phyloP scores from a whole-genome alignment of 1,139 yeast genomes.

The Candida buenavistaensis region DNA sequence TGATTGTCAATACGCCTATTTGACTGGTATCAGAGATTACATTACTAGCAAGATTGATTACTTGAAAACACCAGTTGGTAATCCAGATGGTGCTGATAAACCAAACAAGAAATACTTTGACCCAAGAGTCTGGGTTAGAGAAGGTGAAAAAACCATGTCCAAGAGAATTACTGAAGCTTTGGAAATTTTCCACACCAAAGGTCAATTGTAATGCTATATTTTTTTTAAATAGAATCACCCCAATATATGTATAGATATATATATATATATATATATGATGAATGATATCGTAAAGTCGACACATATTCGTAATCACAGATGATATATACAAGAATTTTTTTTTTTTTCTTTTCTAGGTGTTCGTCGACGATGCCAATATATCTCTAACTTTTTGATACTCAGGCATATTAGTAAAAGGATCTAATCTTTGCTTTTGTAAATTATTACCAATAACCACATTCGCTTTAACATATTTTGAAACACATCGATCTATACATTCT shows the following conservation, averaged over 20 bases:
- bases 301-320: too few relatives aligned
- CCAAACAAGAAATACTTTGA: conserved; percentile 99
- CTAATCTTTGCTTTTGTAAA: conserved; percentile 31
- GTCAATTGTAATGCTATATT: conserved; percentile 62
- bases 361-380: conserved; percentile 2
- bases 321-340: too few relatives aligned
- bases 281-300: too few relatives aligned
- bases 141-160: conserved; percentile 99
- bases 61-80: conserved; percentile 85
- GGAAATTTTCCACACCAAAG: conserved; percentile 79
- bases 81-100: conserved; percentile 99
- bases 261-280: too few relatives aligned
- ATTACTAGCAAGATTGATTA: conserved; percentile 95
- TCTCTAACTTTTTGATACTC: conserved; percentile 34
- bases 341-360: not conserved
- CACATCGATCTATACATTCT: conserved; percentile 77
- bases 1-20: conserved; percentile 98
- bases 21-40: conserved; percentile 95
- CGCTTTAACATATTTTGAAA: conserved; percentile 66
- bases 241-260: too few relatives aligned
- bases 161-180: conserved; percentile 83
- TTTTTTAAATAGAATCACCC: too few relatives aligned
- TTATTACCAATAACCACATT: conserved; percentile 59
- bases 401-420: conserved; percentile 38
- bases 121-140: conserved; percentile 99